phyloP scores from a whole-genome alignment of 495 filamentous ascomycete species.

The Symbiotaphrina buchneri region DNA sequence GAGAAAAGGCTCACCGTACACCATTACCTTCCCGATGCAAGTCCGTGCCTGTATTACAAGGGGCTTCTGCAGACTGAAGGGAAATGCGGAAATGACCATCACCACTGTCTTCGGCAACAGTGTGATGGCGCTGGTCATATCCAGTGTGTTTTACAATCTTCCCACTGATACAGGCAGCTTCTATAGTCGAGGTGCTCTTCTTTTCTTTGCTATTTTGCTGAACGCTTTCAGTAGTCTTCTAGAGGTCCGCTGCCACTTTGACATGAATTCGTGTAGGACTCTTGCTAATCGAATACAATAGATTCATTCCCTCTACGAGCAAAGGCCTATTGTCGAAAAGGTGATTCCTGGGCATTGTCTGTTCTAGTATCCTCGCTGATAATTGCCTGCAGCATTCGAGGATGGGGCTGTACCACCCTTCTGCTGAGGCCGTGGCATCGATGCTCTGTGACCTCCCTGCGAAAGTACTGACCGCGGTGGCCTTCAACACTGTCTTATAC shows the following conservation, averaged over 20 bases:
- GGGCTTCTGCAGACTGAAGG: neutral
- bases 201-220: slow-evolving; percentile 17
- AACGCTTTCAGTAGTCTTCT: slow-evolving; percentile 31
- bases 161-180: neutral
- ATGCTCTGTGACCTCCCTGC: slow-evolving; percentile 35
- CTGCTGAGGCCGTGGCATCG: slow-evolving; percentile 31
- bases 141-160: neutral
- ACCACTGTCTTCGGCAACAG: neutral
- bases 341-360: too few relatives aligned
- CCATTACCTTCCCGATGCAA: neutral
- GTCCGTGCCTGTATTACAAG: neutral
- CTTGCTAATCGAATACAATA: too few relatives aligned
- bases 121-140: neutral
- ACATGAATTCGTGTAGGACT: too few relatives aligned
- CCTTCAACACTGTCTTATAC: slow-evolving; percentile 34
- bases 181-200: neutral
- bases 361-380: too few relatives aligned
- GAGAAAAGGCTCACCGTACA: neutral
- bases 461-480: slow-evolving; percentile 22
- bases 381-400: too few relatives aligned
- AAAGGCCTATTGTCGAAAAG: slow-evolving; percentile 42
- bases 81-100: neutral
- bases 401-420: slow-evolving; percentile 44
- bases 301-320: slow-evolving; percentile 35
- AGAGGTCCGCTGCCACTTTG: too few relatives aligned